phyloP scores from a whole-genome alignment of 371 early-diverging fungal genomes.

The Batrachochytrium dendrobatidis region DNA sequence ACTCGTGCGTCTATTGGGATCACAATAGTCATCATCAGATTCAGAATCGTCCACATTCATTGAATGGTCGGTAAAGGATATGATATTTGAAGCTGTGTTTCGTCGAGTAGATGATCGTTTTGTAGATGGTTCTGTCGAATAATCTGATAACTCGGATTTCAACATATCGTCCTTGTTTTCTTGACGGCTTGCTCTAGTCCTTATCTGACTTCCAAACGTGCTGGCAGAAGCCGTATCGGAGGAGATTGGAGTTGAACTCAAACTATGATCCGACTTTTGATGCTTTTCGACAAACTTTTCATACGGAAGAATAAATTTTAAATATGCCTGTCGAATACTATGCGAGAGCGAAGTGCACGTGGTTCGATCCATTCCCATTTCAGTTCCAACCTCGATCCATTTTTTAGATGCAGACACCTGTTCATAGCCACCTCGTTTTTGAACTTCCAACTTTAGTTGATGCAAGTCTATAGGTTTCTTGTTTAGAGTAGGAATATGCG shows the following conservation, averaged over 20 bases:
- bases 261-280: slow-evolving; percentile 7
- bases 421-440: slow-evolving; percentile 67
- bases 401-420: slow-evolving; percentile 64
- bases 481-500: slow-evolving; percentile 73
- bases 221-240: not conserved
- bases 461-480: slow-evolving; percentile 79
- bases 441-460: slow-evolving; percentile 76
- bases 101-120: not conserved
- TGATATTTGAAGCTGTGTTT: too few relatives aligned
- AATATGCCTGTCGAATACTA: slow-evolving; percentile 69
- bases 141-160: too few relatives aligned
- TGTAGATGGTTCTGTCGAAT: too few relatives aligned
- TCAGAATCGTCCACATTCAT: too few relatives aligned
- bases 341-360: slow-evolving; percentile 79
- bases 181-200: too few relatives aligned
- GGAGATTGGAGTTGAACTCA: not conserved
- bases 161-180: too few relatives aligned
- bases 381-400: slow-evolving; percentile 85
- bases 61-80: too few relatives aligned
- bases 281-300: slow-evolving; percentile 65
- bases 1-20: too few relatives aligned
- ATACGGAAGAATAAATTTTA: slow-evolving; percentile 75
- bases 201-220: too few relatives aligned
- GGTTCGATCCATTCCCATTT: slow-evolving; percentile 64
- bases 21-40: too few relatives aligned